Conservation (phyloP, 768 basidiomycete genomes). For the Lentinula guzmanii region DNA sequence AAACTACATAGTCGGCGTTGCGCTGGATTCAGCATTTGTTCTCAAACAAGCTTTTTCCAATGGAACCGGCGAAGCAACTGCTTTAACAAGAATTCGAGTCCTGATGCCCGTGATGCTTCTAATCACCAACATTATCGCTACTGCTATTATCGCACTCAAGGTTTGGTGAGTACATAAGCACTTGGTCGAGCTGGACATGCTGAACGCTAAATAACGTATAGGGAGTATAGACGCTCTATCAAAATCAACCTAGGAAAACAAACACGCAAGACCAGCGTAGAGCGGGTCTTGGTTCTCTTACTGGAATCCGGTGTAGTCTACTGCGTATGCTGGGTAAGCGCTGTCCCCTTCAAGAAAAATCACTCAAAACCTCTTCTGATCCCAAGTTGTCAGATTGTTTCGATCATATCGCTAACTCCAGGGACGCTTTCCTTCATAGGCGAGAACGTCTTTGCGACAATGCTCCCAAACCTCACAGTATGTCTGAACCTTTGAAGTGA, state of each 20-base stretch:
- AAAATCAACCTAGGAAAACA: background rate
- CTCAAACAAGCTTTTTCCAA: background rate
- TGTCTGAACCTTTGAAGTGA: background rate
- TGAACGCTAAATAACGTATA: background rate
- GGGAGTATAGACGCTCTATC: background rate
- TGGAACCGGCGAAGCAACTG: background rate
- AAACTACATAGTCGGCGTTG: background rate
- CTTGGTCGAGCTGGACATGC: background rate
- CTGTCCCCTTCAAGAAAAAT: background rate
- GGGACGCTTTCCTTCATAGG: background rate
- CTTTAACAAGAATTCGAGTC: background rate
- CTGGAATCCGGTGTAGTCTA: background rate
- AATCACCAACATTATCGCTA: background rate
- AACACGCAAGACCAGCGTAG: background rate
- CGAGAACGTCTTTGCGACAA: background rate
- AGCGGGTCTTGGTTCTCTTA: background rate
- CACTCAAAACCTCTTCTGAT: background rate
- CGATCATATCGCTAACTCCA: background rate
- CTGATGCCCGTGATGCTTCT: background rate
- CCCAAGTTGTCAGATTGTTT: background rate
- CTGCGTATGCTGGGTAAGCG: background rate
- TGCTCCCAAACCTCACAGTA: background rate
- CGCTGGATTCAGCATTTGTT: background rate
- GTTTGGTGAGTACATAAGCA: background rate
- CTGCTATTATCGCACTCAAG: background rate